Evolutionary conservation across 2,329 filamentous ascomycete genomes (phyloP), one percentile per base, ranked within the genome.

Genomic region (Gnomoniopsis sp.): DNA sequence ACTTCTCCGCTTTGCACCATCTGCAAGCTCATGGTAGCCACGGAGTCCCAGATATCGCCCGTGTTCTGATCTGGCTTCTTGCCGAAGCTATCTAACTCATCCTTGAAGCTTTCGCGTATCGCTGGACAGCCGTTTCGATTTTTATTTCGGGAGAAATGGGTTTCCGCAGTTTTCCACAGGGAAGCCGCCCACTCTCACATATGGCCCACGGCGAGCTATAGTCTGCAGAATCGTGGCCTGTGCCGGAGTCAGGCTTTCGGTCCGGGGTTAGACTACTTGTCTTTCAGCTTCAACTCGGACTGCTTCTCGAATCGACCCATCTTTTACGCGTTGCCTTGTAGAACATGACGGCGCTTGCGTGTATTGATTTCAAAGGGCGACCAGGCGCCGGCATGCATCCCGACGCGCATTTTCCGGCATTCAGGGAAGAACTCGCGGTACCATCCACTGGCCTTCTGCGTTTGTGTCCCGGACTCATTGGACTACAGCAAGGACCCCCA

Each of bases 371-470:
- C 60, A 58, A 2, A 61, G 65, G 0, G 68, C 62, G 10, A 79
- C 69, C 1, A 73, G 57, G 7, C 75, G 69, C 8, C 75, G 71
- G 2, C 68, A 54, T 1, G 75, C 69, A 52, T 77, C 79, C 50
- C 71, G 63, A 0, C 73, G 68, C 43, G 74, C 67, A 55, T 77
- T 79, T 6, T 66, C 72, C 1, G 67, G 57, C 44, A 71, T 68
- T 65, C 72, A 74, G 0, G 77, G 74, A 2, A 77, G 19, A 3
- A 78, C 65, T 0, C 77, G 73, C 0, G 76, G 73, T 2, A 79
- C 66, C 0, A 75, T 60, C 0, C 70, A 69, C 4, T 49, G 62
- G 1, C 71, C 72, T 2, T 66, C 56, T 41, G 74, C 1, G 77
- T 64, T 44, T 76, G 69, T 2, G 78, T 66, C 65, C 78, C 76